Conservation (phyloP, 2,329 filamentous ascomycete species). For the Penicillium sp. region DNA sequence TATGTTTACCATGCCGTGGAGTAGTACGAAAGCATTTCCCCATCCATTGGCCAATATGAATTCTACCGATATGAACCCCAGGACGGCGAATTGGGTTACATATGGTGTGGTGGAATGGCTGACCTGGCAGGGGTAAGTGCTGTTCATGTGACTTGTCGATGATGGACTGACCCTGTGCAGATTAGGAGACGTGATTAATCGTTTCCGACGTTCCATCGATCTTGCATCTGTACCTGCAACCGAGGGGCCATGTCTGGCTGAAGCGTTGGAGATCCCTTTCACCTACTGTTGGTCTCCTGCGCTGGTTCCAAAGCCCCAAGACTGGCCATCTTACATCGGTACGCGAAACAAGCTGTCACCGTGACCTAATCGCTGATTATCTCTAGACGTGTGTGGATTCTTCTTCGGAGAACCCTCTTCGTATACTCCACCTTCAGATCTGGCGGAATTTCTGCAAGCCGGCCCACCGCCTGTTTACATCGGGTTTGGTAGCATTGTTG, state of each 20-base stretch:
- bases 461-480: constrained; percentile 55
- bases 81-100: constrained; percentile 44
- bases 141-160: too few relatives aligned
- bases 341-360: background rate
- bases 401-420: constrained; percentile 42
- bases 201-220: constrained; percentile 40
- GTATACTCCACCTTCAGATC: constrained; percentile 41
- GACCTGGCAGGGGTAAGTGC: constrained; percentile 50
- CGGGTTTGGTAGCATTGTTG: constrained; percentile 57
- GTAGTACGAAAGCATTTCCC: constrained; percentile 44
- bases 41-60: constrained; percentile 52
- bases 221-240: constrained; percentile 40
- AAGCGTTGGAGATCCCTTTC: constrained; percentile 40
- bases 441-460: constrained; percentile 44
- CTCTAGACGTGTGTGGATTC: constrained; percentile 46
- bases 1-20: constrained; percentile 56
- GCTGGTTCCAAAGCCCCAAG: constrained; percentile 40
- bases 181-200: constrained; percentile 49
- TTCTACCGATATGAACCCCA: constrained; percentile 27
- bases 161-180: constrained; percentile 14
- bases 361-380: background rate
- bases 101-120: constrained; percentile 50
- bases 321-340: constrained; percentile 42
- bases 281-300: constrained; percentile 49
- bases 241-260: constrained; percentile 38